Conservation (phyloP, 2,329 filamentous ascomycete species). For the Dothideomycetes sp. region DNA sequence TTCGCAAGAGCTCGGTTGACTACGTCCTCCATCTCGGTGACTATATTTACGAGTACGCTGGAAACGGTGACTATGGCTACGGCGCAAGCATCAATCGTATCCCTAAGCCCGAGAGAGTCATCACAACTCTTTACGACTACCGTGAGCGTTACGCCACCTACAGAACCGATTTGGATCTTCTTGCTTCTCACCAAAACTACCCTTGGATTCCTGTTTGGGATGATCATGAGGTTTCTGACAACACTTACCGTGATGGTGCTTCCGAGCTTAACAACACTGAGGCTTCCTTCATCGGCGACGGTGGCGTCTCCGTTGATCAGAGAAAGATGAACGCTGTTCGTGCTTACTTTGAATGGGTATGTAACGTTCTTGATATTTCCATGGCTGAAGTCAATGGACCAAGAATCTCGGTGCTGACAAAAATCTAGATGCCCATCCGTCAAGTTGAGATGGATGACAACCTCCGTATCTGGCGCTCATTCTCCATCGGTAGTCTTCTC, state of each 20-base stretch:
- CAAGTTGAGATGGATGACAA: constrained; percentile 62
- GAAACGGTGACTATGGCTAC: constrained; percentile 35
- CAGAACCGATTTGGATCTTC: constrained; percentile 53
- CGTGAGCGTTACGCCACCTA: constrained; percentile 50
- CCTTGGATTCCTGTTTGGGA: constrained; percentile 59
- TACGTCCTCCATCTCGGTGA: constrained; percentile 41
- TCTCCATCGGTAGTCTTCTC: constrained; percentile 54
- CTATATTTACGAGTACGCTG: constrained; percentile 57
- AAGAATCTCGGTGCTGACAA: too few relatives aligned
- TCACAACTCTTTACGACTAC: constrained; percentile 49
- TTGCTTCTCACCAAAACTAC: constrained; percentile 47
- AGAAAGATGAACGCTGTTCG: constrained; percentile 65
- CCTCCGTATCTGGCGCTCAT: constrained; percentile 58
- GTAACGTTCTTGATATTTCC: too few relatives aligned
- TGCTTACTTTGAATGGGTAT: constrained; percentile 61
- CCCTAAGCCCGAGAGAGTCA: constrained; percentile 44
- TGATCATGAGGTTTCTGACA: constrained; percentile 56
- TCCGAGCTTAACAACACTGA: constrained; percentile 57
- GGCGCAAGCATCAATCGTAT: constrained; percentile 49
- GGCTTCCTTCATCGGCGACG: constrained; percentile 51
- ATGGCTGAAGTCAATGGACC: too few relatives aligned
- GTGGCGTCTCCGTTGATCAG: constrained; percentile 56
- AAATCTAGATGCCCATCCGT: constrained; percentile 51
- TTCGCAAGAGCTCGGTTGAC: constrained; percentile 38
- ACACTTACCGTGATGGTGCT: constrained; percentile 55